Percentiles rank a stretch among this genome's conserved stretches.
These are phyloP conservation scores for Acacia acuminata DNA, from an alignment of 306 rosid genomes.

Conservation along the genomic window DNA sequence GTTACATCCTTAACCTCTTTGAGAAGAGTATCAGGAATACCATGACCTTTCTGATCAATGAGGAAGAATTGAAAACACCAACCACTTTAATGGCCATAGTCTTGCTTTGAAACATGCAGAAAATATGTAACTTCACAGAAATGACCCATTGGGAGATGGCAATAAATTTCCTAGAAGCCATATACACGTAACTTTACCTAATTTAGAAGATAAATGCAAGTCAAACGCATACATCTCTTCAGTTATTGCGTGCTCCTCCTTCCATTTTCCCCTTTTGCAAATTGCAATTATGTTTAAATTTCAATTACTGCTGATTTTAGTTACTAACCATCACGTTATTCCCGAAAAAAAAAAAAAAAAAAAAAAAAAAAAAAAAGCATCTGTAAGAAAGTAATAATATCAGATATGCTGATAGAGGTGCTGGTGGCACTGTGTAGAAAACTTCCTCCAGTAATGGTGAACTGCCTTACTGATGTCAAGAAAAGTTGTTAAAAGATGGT, in stretches of 20 bases:
- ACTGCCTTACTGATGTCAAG: background rate
- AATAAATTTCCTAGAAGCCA: slow-evolving; percentile 2
- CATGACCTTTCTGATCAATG: slow-evolving; percentile 75
- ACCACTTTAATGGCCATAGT: slow-evolving; percentile 6
- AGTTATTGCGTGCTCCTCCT: background rate
- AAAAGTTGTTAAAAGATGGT: background rate
- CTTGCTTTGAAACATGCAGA: slow-evolving; percentile 11
- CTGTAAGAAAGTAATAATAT: background rate
- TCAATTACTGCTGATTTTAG: background rate
- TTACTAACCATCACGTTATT: background rate
- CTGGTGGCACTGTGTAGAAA: background rate
- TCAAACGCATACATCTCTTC: background rate
- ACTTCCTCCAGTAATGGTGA: background rate
- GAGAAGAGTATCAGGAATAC: slow-evolving; percentile 65
- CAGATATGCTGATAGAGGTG: background rate
- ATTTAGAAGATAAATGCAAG: background rate
- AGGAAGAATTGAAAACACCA: slow-evolving; percentile 9
- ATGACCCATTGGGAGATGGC: background rate
- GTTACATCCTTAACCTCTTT: slow-evolving; percentile 57
- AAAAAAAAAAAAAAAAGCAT: background rate
- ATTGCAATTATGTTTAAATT: background rate
- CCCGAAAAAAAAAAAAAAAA: background rate
- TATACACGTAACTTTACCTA: background rate
- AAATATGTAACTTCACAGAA: background rate
- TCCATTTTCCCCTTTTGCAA: background rate